These are phyloP conservation scores for Hamamelis virginiana DNA, from an alignment of 164 flowering plant genomes.

Conservation along the genomic window DNA sequence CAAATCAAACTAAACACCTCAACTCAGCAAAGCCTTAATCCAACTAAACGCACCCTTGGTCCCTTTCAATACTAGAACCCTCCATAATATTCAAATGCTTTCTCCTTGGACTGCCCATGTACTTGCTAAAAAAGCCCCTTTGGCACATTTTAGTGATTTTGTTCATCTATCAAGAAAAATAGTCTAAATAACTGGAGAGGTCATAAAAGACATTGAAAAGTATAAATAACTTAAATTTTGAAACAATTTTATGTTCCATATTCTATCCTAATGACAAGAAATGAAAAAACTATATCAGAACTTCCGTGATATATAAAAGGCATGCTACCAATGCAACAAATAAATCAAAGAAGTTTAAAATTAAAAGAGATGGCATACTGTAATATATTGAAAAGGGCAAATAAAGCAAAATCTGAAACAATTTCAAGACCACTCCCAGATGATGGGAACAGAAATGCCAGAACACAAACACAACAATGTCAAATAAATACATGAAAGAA, in stretches of 20 bases:
- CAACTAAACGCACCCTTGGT: no score
- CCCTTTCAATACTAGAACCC: no score
- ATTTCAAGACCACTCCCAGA: not conserved
- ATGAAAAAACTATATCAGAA: no score
- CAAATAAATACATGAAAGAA: slow-evolving; percentile 5
- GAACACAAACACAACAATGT: not conserved
- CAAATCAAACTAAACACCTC: no score
- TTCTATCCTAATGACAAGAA: not conserved
- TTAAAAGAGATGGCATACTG: not conserved
- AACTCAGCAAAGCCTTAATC: no score
- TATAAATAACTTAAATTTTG: not conserved
- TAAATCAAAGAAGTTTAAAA: not conserved
- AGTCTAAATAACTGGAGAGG: no score
- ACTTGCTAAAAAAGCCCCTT: no score
- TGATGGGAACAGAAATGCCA: not conserved
- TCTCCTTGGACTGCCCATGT: not conserved
- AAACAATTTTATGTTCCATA: not conserved
- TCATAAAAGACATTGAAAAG: not conserved
- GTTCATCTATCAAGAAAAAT: no score
- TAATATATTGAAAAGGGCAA: not conserved
- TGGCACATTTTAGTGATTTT: no score
- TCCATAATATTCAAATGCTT: no score
- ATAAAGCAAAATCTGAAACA: not conserved
- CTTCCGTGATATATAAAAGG: not conserved
- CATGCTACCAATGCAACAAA: slow-evolving; percentile 1